Conservation (phyloP, 2,329 filamentous ascomycete species). For the Penicillium sp. region DNA sequence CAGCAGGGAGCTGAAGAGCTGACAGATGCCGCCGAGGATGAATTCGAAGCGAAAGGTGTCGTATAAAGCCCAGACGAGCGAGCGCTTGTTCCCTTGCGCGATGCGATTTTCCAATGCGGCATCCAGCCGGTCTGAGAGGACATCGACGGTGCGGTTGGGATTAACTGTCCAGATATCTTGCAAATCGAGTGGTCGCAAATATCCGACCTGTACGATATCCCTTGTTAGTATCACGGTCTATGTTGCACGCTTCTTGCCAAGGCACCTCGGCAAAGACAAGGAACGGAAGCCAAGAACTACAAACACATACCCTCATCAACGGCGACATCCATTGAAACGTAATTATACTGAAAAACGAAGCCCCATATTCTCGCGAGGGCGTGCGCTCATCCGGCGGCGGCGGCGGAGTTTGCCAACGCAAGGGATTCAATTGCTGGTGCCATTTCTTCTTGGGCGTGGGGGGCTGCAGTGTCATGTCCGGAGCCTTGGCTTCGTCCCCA, state of each 20-base stretch:
- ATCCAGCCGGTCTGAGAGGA: constrained; percentile 67
- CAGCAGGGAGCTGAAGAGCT: constrained; percentile 69
- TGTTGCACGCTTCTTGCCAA: background rate
- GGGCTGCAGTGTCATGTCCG: constrained; percentile 7
- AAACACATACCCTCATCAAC: constrained; percentile 67
- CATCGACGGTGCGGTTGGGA: constrained; percentile 71
- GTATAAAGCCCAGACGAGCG: constrained; percentile 77
- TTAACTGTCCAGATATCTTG: constrained; percentile 91
- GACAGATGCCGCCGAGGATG: constrained; percentile 76
- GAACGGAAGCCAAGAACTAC: too few species aligned
- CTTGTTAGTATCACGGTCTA: constrained; percentile 1
- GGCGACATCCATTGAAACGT: constrained; percentile 91
- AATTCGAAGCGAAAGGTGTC: constrained; percentile 87
- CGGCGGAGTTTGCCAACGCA: constrained; percentile 53
- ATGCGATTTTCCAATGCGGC: constrained; percentile 70
- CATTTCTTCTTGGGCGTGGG: constrained; percentile 31
- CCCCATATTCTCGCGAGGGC: constrained; percentile 69
- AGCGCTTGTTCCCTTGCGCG: constrained; percentile 68
- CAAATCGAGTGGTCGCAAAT: constrained; percentile 77
- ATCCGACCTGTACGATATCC: constrained; percentile 65
- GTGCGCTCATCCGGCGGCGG: constrained; percentile 57
- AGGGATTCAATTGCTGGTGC: constrained; percentile 47
- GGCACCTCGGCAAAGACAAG: background rate
- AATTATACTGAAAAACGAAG: constrained; percentile 71
- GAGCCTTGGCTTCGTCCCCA: constrained; percentile 17